A percentile compares a stretch with the other conserved stretches of the same genome.
Conservation (phyloP, 306 rosid species). For the Cucurbita maxima region DNA sequence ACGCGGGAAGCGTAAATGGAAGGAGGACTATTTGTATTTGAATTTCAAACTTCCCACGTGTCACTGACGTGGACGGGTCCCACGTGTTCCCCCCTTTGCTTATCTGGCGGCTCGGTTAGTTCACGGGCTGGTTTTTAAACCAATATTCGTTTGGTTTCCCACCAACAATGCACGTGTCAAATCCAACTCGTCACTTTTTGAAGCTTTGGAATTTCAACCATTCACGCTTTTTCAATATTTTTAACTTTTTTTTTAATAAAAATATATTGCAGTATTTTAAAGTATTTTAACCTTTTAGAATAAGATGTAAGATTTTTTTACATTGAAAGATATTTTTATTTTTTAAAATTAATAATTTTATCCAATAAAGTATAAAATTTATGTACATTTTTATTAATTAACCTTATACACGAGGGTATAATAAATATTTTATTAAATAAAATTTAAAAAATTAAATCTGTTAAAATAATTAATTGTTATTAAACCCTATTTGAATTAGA, state of each 20-base stretch:
- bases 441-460: too few relatives aligned
- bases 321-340: too few relatives aligned
- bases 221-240: background rate
- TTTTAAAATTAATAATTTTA: too few relatives aligned
- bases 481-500: too few relatives aligned
- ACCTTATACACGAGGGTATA: too few relatives aligned
- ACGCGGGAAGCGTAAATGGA: background rate
- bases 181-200: background rate
- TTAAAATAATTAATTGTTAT: too few relatives aligned
- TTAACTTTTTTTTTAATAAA: background rate
- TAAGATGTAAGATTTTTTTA: too few relatives aligned
- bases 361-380: too few relatives aligned
- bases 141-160: background rate
- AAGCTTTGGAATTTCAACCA: background rate
- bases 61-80: slow-evolving; percentile 1
- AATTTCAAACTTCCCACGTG: background rate
- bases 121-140: background rate
- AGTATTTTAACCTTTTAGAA: too few relatives aligned
- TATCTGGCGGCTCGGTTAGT: background rate
- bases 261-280: too few relatives aligned
- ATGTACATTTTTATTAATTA: too few relatives aligned
- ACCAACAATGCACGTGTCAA: background rate
- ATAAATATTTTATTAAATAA: too few relatives aligned
- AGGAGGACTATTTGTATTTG: background rate
- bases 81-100: background rate